Conservation (phyloP, 2,329 filamentous ascomycete genomes). For the Xylariaceae sp. region DNA sequence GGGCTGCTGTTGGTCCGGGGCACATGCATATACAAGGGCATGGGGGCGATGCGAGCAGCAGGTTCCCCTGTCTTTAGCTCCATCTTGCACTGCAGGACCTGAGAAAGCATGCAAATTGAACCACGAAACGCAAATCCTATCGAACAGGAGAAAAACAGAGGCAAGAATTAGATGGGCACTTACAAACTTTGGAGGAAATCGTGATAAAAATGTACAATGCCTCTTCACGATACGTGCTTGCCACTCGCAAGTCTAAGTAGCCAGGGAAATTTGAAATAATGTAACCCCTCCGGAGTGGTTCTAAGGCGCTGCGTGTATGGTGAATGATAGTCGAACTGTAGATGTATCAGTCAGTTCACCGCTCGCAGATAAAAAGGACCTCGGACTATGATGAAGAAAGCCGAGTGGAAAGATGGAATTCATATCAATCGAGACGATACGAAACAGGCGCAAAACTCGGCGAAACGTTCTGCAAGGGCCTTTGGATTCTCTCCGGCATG, state of each 20-base stretch:
- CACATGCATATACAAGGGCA: constrained; percentile 39
- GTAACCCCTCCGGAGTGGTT: neutral
- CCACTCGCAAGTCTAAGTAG: too few relatives aligned
- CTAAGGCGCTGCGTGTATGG: neutral
- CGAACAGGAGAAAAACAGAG: too few relatives aligned
- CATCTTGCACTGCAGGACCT: constrained; percentile 13
- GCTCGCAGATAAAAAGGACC: neutral
- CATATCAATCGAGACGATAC: constrained; percentile 11
- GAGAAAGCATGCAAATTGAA: neutral
- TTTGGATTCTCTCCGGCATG: constrained; percentile 18
- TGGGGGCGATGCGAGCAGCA: constrained; percentile 34
- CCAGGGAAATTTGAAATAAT: neutral
- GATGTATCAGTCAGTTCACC: constrained; percentile 15
- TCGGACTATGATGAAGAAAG: neutral
- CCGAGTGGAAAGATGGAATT: neutral
- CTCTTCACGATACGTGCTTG: too few relatives aligned
- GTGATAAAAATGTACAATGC: too few relatives aligned
- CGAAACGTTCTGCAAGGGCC: constrained; percentile 20
- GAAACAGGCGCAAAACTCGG: constrained; percentile 13
- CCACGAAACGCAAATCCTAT: neutral
- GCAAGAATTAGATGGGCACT: too few relatives aligned
- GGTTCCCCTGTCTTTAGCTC: constrained; percentile 32
- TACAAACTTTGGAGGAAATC: too few relatives aligned
- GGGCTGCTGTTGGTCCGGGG: constrained; percentile 33
- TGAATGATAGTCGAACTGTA: constrained; percentile 6